These are phyloP conservation scores for Leptomonas seymouri DNA, from an alignment of 208 protist species.

Conservation along the genomic window DNA sequence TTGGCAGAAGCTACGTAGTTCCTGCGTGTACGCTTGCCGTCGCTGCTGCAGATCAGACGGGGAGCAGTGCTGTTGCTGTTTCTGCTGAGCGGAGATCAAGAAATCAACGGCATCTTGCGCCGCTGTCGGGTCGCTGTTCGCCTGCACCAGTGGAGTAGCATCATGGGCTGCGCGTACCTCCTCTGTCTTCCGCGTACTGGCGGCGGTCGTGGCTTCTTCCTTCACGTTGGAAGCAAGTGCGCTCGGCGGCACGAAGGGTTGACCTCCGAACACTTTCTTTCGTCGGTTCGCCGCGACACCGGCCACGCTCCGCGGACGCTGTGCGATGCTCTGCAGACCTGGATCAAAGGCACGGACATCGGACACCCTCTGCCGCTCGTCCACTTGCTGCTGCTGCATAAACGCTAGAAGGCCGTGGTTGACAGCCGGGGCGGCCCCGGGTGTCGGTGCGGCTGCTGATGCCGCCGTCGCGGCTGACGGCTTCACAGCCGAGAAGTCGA, in stretches of 20 bases:
- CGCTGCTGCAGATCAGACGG: slow-evolving; percentile 14
- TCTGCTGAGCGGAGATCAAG: slow-evolving; percentile 7
- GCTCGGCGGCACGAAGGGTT: slow-evolving; percentile 4
- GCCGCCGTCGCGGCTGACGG: not conserved
- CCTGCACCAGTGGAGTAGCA: not conserved
- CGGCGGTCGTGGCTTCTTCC: slow-evolving; percentile 1
- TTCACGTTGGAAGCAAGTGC: too few species aligned
- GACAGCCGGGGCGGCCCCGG: not conserved
- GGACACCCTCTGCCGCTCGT: slow-evolving; percentile 15
- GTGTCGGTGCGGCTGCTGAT: slow-evolving; percentile 7
- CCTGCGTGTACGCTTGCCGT: slow-evolving; percentile 28
- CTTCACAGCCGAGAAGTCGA: slow-evolving; percentile 65
- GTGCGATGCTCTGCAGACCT: slow-evolving; percentile 22
- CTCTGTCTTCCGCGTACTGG: too few species aligned
- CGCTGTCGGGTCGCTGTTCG: not conserved
- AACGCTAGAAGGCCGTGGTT: slow-evolving; percentile 1
- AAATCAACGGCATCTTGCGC: slow-evolving; percentile 18
- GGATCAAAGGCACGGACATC: slow-evolving; percentile 39
- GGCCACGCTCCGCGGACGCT: slow-evolving; percentile 11
- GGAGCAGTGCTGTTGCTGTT: slow-evolving; percentile 10
- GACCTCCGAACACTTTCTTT: slow-evolving; percentile 20
- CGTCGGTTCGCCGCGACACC: not conserved
- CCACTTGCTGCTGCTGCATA: slow-evolving; percentile 16
- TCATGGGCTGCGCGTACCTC: too few species aligned
- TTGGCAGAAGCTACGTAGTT: slow-evolving; percentile 33